Base-by-base conservation (phyloP, 2,329 filamentous ascomycete species). In the Achaetomium macrosporum region DNA sequence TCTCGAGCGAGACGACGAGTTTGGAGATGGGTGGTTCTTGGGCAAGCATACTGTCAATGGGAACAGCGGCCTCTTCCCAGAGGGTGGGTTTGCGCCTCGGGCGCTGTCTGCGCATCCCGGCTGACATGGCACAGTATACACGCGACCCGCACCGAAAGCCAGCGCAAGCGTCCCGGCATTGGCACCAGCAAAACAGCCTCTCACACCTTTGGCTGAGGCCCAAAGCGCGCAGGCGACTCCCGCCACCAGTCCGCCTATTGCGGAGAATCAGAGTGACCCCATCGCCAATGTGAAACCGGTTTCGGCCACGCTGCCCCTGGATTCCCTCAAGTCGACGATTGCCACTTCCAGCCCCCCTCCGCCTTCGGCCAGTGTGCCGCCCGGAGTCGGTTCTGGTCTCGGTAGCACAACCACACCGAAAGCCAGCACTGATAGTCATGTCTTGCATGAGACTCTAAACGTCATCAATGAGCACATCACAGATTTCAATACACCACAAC, bases 11-110 rank as follows among this genome's bases (percentile, higher is more conserved):
- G 88, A 93, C 67, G 88, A 93, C 68, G 88, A 93, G 67, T 95
- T 93, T 68, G 87, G 87, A 56, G 88, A 95, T 69, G 88, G 89
- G 50, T 91, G 87, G 88, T 95, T 88, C 66, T 69, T 92, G 64
- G 88, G 84, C 56, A 82, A 82, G 64, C 88, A 92, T 69, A 71
- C 89, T 61, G 76, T 79, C 59, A 90, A 85, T 68, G 82, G 81
- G 56, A 85, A 84, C 64, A 90, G 79, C 59, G 88, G 88, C 51
- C 79, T 93, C 51, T 93, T 93, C 64, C 88, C 88, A 19, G 87
- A 92, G 81, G 87, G 88, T 90, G 69, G 56, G 78, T 70, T 54
- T 53, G 40, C 49, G 49, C 53, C 54, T 45, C 45, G 25, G 33
- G 51, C 63, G 31, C 5, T 17, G 30, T 31, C 15, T 36, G 13